These are phyloP conservation scores for Globisporangium sylvaticum DNA, from an alignment of 352 stramenopile species.

Conservation along the genomic window DNA sequence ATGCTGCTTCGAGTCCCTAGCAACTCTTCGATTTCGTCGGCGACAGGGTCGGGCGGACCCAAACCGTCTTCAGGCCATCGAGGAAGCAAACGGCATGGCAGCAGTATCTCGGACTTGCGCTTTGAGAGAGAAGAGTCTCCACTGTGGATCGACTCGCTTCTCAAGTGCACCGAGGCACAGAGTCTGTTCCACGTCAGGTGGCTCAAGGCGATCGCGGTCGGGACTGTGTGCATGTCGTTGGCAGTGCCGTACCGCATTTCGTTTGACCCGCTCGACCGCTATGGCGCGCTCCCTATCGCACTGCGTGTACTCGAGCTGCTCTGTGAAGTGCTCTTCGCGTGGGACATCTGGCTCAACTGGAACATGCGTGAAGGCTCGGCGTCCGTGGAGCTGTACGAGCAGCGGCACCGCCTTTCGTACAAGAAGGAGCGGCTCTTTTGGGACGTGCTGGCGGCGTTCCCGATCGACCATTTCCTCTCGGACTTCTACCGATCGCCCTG, in stretches of 20 bases:
- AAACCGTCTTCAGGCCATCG: not conserved
- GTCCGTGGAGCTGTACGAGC: slow-evolving; percentile 57
- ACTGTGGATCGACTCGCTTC: slow-evolving; percentile 46
- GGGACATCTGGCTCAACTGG: slow-evolving; percentile 65
- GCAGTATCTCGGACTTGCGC: not conserved
- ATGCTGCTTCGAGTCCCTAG: not conserved
- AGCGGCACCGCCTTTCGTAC: slow-evolving; percentile 35
- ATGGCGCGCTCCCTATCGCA: slow-evolving; percentile 15
- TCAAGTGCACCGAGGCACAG: slow-evolving; percentile 46
- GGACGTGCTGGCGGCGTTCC: slow-evolving; percentile 41
- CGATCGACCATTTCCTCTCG: slow-evolving; percentile 50
- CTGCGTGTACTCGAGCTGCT: slow-evolving; percentile 30
- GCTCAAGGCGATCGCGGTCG: slow-evolving; percentile 35
- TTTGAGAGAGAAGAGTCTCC: slow-evolving; percentile 11
- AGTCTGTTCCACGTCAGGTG: slow-evolving; percentile 44
- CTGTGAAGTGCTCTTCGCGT: slow-evolving; percentile 44
- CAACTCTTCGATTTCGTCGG: slow-evolving; percentile 6
- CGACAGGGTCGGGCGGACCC: not conserved
- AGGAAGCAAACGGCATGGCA: not conserved
- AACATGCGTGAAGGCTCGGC: slow-evolving; percentile 44
- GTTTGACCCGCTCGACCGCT: slow-evolving; percentile 33
- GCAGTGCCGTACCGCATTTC: slow-evolving; percentile 55
- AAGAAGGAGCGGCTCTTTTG: slow-evolving; percentile 30
- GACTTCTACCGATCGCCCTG: slow-evolving; percentile 42
- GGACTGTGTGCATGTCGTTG: slow-evolving; percentile 41